Evolutionary conservation across 2,329 filamentous ascomycete species (phyloP).

Genomic region (Colletotrichum ledebouriae): DNA sequence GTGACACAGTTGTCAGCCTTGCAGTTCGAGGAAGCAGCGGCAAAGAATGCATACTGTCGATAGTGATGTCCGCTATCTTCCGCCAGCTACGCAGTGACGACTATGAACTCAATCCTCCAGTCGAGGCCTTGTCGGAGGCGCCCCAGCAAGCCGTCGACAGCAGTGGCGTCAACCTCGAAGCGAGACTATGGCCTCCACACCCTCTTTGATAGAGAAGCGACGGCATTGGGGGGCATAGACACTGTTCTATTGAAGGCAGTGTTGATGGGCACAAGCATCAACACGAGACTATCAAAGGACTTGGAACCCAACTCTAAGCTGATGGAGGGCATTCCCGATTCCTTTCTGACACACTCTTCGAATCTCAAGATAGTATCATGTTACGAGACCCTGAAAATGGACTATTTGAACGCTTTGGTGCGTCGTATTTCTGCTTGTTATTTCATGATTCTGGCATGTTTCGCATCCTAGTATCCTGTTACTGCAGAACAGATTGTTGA

Average conservation of each 20-base stretch:
- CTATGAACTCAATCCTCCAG: not conserved
- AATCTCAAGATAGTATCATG: constrained; percentile 46
- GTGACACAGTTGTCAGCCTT: too few relatives aligned
- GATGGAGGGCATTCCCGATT: constrained; percentile 1
- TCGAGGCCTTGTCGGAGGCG: not conserved
- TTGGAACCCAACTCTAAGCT: constrained; percentile 19
- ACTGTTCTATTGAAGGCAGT: not conserved
- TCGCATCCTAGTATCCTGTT: too few relatives aligned
- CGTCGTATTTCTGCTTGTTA: too few relatives aligned
- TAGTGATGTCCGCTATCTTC: not conserved
- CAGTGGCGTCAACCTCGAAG: not conserved
- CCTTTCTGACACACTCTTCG: not conserved
- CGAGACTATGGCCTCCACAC: constrained; percentile 13
- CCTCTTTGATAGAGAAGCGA: not conserved
- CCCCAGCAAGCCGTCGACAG: not conserved
- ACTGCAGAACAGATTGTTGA: too few relatives aligned
- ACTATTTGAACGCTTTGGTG: not conserved
- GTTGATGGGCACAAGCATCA: not conserved
- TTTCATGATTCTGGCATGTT: too few relatives aligned
- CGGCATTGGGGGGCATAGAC: not conserved
- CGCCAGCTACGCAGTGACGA: not conserved
- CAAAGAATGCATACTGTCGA: not conserved
- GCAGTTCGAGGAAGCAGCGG: too few relatives aligned
- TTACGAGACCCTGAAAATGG: constrained; percentile 47
- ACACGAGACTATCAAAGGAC: constrained; percentile 5